These are phyloP conservation scores for Aspergillus glaucus DNA, from an alignment of 2,329 filamentous ascomycete species.

Conservation along the genomic window DNA sequence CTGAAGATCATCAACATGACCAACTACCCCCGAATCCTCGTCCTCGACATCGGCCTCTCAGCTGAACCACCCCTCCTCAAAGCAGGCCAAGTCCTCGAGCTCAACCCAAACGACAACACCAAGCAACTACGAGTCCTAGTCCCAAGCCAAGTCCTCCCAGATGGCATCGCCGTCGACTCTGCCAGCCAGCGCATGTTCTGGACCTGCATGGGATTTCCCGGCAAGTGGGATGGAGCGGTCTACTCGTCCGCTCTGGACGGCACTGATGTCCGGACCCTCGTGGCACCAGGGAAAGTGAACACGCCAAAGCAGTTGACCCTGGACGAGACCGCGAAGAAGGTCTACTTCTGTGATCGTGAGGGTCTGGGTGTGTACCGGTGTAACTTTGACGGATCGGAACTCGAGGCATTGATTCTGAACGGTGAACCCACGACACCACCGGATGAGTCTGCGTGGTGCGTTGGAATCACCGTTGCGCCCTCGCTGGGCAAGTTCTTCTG, in stretches of 20 bases:
- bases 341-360: constrained; percentile 43
- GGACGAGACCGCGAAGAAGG: constrained; percentile 18
- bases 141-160: constrained; percentile 29
- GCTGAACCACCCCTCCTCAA: constrained; percentile 6
- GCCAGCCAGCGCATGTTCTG: constrained; percentile 39
- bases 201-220: constrained; percentile 45
- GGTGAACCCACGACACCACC: constrained; percentile 17
- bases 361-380: constrained; percentile 33
- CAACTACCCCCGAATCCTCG: constrained; percentile 6
- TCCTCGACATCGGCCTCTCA: constrained; percentile 20
- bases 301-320: constrained; percentile 43
- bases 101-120: constrained; percentile 11
- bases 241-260: constrained; percentile 47
- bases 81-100: constrained; percentile 14
- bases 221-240: constrained; percentile 39
- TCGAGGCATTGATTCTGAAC: constrained; percentile 36
- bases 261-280: constrained; percentile 36
- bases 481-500: constrained; percentile 48
- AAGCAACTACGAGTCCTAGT: constrained; percentile 10
- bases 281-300: constrained; percentile 41
- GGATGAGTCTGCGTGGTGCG: constrained; percentile 45
- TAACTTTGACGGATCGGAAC: constrained; percentile 28
- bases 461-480: constrained; percentile 48
- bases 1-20: not conserved
- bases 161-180: constrained; percentile 40